A percentile compares a stretch with the other conserved stretches of the same genome.
Conservation (phyloP, 1,284 basidiomycete genomes). For the Microbotryum violaceum region DNA sequence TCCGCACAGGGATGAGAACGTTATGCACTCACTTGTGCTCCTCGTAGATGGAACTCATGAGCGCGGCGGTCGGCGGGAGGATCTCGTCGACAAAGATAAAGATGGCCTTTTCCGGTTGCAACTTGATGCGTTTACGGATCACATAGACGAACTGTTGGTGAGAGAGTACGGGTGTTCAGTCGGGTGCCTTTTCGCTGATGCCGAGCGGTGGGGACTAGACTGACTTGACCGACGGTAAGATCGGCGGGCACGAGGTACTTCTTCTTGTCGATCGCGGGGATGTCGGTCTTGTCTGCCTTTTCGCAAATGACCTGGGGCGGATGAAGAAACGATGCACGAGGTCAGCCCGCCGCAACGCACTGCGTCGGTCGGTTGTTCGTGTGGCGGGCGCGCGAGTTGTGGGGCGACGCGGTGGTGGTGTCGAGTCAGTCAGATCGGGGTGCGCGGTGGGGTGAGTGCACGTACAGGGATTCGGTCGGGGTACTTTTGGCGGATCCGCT, state of each 20-base stretch:
- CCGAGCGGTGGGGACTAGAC: background rate
- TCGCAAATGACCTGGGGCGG: constrained; percentile 87
- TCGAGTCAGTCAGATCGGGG: background rate
- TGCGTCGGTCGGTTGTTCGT: background rate
- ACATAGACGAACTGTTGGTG: constrained; percentile 93
- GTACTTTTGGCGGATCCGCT: constrained; percentile 97
- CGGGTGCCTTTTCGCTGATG: background rate
- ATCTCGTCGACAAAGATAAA: constrained; percentile 99
- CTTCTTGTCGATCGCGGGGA: constrained; percentile 99
- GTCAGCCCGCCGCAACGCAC: background rate
- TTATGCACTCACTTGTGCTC: constrained; percentile 79
- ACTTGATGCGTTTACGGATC: constrained; percentile 99
- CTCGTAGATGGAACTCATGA: constrained; percentile 99
- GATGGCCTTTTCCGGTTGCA: constrained; percentile 98
- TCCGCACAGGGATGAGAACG: background rate
- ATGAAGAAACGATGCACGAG: background rate
- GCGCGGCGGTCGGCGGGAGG: constrained; percentile 90
- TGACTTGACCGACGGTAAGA: constrained; percentile 61
- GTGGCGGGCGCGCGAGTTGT: background rate
- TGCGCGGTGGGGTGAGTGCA: constrained; percentile 29
- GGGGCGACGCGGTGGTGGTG: background rate
- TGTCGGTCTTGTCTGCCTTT: constrained; percentile 98
- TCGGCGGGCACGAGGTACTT: constrained; percentile 99
- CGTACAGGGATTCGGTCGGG: constrained; percentile 93
- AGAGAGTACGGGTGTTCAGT: background rate